Evolutionary conservation across 1,284 basidiomycete genomes (phyloP), one percentile per base, ranked within the genome.

Genomic region (Coriolopsis trogii): DNA sequence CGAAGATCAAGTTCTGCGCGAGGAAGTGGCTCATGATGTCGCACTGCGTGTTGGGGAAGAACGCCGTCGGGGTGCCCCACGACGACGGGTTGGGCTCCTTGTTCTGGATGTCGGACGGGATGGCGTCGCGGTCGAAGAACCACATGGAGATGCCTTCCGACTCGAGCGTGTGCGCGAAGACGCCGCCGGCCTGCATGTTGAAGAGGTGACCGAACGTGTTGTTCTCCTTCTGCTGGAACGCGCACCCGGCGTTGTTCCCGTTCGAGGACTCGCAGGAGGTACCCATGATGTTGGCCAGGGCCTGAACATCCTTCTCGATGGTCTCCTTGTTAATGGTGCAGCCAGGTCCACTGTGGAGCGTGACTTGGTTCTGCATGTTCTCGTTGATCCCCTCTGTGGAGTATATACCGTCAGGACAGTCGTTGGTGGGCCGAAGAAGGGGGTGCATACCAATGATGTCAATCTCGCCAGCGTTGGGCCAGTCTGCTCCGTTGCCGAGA

Each of bases 161-260:
- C 60, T 87, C 80, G 85, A 89, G 89, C 29, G 84, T 68, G 69
- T 89, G 85, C 1, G 82, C 91, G 60, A 76, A 92, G 18, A 93
- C 88, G 15, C 91, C 92, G 9, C 93, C 93, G 2, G 74, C 73
- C 12, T 63, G 65, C 13, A 58, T 62, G 70, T 93, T 93, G 75
- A 93, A 92, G 3, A 74, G 76, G 46, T 79, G 70, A 1, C 92
- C 92, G 58, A 84, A 95, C 6, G 82, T 82, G 10, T 67, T 67
- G 12, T 71, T 58, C 31, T 79, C 76, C 18, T 71, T 64, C 52
- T 87, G 86, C 23, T 69, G 56, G 63, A 86, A 84, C 0, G 76
- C 81, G 67, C 91, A 93, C 0, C 91, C 91, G 12, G 75, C 66
- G 63, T 91, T 88, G 63, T 75, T 73, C 55, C 65, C 67, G 15